Percentiles rank a stretch among this genome's conserved stretches.
Evolutionary conservation across 768 basidiomycete genomes (phyloP).

Genomic region (Panaeolus papilionaceus): DNA sequence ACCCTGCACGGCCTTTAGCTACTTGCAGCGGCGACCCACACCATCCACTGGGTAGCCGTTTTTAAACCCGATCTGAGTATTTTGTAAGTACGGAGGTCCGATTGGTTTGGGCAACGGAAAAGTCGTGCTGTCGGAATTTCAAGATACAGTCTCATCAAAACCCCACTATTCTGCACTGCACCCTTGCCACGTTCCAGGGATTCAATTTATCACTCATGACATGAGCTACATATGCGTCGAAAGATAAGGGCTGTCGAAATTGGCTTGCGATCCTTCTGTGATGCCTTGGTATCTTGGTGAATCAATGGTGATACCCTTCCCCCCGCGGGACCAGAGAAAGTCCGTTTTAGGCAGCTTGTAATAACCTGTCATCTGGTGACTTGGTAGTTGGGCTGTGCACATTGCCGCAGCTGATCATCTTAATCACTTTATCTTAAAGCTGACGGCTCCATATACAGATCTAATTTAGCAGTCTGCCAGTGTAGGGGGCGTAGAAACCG

Average conservation of each 20-base stretch:
- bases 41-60: neutral
- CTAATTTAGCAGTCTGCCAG: neutral
- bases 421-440: neutral
- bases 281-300: neutral
- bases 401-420: neutral
- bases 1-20: neutral
- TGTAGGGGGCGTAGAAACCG: neutral
- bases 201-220: neutral
- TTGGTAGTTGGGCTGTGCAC: neutral
- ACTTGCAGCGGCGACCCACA: neutral
- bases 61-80: neutral
- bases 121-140: neutral
- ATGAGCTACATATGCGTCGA: neutral
- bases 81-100: neutral
- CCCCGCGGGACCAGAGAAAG: conserved; percentile 10
- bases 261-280: neutral
- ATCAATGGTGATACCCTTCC: neutral
- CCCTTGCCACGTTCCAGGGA: conserved; percentile 8
- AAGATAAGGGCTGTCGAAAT: neutral
- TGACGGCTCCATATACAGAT: neutral
- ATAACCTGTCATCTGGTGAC: conserved; percentile 10
- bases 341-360: conserved; percentile 5
- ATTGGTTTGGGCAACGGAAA: neutral
- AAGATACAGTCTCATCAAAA: neutral
- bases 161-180: neutral